These are phyloP conservation scores for Pseudogymnoascus sp. DNA, from an alignment of 2,329 filamentous ascomycete species.

Conservation along the genomic window DNA sequence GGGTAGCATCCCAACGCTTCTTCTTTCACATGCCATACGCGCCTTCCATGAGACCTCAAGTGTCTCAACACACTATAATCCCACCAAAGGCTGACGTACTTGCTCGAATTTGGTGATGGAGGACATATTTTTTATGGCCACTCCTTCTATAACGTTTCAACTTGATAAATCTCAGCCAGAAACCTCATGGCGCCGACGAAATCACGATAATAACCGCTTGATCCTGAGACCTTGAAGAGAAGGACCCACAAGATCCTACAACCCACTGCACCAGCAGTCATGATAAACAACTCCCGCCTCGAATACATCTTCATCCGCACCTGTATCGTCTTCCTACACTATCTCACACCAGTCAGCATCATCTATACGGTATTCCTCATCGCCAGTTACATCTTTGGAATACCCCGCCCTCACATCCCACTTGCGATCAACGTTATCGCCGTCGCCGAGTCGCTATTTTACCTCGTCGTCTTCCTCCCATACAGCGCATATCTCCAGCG, in stretches of 20 bases:
- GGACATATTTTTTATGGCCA: not conserved
- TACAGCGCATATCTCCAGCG: slow-evolving; percentile 42
- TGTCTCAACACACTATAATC: not conserved
- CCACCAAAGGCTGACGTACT: slow-evolving; percentile 5
- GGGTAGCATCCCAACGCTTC: slow-evolving; percentile 4
- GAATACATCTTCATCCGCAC: slow-evolving; percentile 34
- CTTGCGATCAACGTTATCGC: slow-evolving; percentile 33
- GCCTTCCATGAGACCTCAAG: not conserved
- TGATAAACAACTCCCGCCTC: slow-evolving; percentile 27
- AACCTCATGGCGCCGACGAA: not conserved
- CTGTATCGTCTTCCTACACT: slow-evolving; percentile 39
- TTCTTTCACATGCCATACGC: slow-evolving; percentile 1
- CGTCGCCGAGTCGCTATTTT: slow-evolving; percentile 45
- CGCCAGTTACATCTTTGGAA: slow-evolving; percentile 26
- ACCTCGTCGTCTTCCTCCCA: slow-evolving; percentile 43
- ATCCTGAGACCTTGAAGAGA: not conserved
- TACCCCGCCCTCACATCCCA: slow-evolving; percentile 17
- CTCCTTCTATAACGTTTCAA: not conserved
- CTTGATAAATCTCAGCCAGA: not conserved
- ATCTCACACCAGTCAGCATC: slow-evolving; percentile 40
- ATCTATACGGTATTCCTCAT: slow-evolving; percentile 33
- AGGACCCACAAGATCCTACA: not conserved
- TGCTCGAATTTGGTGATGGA: not conserved
- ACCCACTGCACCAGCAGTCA: slow-evolving; percentile 12
- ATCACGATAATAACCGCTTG: not conserved